phyloP scores from a whole-genome alignment of 768 basidiomycete genomes.

The Russula lepida region DNA sequence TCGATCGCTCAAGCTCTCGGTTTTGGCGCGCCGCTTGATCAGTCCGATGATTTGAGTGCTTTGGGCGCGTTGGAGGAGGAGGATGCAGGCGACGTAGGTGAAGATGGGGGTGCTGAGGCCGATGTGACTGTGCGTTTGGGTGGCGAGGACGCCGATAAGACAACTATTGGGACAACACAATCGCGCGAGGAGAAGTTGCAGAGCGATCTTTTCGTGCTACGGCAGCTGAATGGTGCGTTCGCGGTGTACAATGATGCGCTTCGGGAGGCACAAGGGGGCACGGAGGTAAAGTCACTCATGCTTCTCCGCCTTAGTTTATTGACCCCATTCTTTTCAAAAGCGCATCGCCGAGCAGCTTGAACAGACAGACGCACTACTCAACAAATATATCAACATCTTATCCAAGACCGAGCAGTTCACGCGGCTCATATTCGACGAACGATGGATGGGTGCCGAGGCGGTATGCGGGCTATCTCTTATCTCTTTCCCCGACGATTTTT shows the following conservation, averaged over 20 bases:
- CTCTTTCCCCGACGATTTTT: not conserved
- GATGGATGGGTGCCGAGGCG: conserved; percentile 66
- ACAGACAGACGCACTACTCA: conserved; percentile 64
- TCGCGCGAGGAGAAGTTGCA: conserved; percentile 65
- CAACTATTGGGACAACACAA: conserved; percentile 27
- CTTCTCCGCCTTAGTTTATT: too few species aligned
- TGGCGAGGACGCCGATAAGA: conserved; percentile 19
- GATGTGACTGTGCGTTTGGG: conserved; percentile 25
- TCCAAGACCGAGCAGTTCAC: conserved; percentile 62
- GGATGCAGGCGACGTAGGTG: conserved; percentile 16
- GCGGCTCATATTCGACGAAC: conserved; percentile 64
- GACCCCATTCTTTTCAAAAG: too few species aligned
- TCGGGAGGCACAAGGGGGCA: conserved; percentile 53
- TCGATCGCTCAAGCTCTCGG: conserved; percentile 11
- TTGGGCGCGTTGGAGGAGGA: conserved; percentile 14
- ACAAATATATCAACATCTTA: conserved; percentile 65
- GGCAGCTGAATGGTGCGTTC: conserved; percentile 64
- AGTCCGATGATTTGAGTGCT: not conserved
- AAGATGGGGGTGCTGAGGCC: conserved; percentile 16
- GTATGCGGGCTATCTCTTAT: conserved; percentile 31
- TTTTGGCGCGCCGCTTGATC: not conserved
- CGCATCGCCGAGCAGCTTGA: conserved; percentile 57
- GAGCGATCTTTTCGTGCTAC: conserved; percentile 63
- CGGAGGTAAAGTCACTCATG: conserved; percentile 43
- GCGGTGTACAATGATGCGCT: conserved; percentile 61